These are phyloP conservation scores for Zymoseptoria tritici DNA, from an alignment of 2,329 filamentous ascomycete species.

Conservation along the genomic window DNA sequence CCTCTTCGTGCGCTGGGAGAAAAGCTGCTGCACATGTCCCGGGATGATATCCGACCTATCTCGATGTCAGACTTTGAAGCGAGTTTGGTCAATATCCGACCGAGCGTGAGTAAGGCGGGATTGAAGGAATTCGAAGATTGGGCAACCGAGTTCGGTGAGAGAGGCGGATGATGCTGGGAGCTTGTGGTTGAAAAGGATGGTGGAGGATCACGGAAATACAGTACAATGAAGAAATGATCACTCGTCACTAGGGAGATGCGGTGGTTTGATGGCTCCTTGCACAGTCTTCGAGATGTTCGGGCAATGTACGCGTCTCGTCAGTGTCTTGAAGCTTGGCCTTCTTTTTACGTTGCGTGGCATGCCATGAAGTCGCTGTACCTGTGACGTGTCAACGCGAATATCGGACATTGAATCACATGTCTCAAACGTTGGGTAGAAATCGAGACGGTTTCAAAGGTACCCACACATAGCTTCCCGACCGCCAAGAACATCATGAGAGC, in stretches of 20 bases:
- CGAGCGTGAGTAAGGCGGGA: slow-evolving; percentile 79
- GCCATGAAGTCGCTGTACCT: neutral
- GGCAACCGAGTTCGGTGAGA: slow-evolving; percentile 86
- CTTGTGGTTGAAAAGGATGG: neutral
- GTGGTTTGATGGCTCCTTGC: neutral
- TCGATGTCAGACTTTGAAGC: slow-evolving; percentile 73
- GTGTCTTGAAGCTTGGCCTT: neutral
- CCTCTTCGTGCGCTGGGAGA: slow-evolving; percentile 85
- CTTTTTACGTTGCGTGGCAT: neutral
- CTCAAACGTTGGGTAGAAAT: neutral
- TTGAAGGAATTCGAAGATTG: slow-evolving; percentile 88
- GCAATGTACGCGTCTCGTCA: too few relatives aligned
- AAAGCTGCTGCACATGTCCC: slow-evolving; percentile 79
- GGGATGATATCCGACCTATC: slow-evolving; percentile 90
- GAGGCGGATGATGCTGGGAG: slow-evolving; percentile 57
- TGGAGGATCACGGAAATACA: neutral
- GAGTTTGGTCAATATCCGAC: slow-evolving; percentile 76
- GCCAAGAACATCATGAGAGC: neutral
- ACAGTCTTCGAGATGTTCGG: too few relatives aligned
- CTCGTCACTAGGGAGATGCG: neutral
- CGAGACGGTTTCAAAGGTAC: neutral
- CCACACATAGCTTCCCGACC: neutral
- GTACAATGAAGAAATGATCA: neutral
- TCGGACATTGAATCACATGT: neutral
- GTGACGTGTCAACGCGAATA: neutral